phyloP scores from a whole-genome alignment of 2,329 filamentous ascomycete species.

The Verticillium albo-atrum region DNA sequence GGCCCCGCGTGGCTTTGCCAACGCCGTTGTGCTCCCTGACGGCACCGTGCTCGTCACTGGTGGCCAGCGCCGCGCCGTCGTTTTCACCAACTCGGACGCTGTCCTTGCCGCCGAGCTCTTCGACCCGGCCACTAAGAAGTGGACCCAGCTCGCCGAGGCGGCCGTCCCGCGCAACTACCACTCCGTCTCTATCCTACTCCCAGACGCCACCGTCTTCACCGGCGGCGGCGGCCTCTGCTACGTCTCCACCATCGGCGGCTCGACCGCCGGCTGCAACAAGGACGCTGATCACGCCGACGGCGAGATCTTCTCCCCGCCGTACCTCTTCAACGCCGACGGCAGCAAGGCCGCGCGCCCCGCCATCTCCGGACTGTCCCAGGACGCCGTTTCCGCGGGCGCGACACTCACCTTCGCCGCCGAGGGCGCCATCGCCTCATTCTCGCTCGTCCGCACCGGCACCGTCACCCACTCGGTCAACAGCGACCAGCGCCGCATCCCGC shows the following conservation, averaged over 20 bases:
- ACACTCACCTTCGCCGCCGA: slow-evolving; percentile 16
- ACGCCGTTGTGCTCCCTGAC: slow-evolving; percentile 43
- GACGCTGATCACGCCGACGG: slow-evolving; percentile 47
- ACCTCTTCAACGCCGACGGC: slow-evolving; percentile 45
- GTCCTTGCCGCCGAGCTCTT: slow-evolving; percentile 41
- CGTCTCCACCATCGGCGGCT: slow-evolving; percentile 9
- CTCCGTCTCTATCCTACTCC: slow-evolving; percentile 41
- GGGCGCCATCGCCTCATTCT: slow-evolving; percentile 21
- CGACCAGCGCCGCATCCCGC: slow-evolving; percentile 49
- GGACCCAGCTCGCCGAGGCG: slow-evolving; percentile 29
- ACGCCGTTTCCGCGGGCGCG: slow-evolving; percentile 19
- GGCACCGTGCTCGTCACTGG: slow-evolving; percentile 42
- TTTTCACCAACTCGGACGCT: slow-evolving; percentile 39
- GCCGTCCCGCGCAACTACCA: slow-evolving; percentile 45
- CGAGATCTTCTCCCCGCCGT: slow-evolving; percentile 52
- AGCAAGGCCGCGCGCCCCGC: slow-evolving; percentile 31
- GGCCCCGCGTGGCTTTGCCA: slow-evolving; percentile 35
- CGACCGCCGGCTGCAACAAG: slow-evolving; percentile 29
- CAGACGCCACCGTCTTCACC: slow-evolving; percentile 44
- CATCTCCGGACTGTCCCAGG: slow-evolving; percentile 27
- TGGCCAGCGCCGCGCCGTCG: slow-evolving; percentile 35
- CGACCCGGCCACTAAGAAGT: slow-evolving; percentile 34
- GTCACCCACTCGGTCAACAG: slow-evolving; percentile 54
- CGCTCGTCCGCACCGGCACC: slow-evolving; percentile 43
- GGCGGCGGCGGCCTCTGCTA: slow-evolving; percentile 50